Evolutionary conservation across 495 filamentous ascomycete genomes (phyloP).

Genomic region (Pseudotulostoma volvatum): DNA sequence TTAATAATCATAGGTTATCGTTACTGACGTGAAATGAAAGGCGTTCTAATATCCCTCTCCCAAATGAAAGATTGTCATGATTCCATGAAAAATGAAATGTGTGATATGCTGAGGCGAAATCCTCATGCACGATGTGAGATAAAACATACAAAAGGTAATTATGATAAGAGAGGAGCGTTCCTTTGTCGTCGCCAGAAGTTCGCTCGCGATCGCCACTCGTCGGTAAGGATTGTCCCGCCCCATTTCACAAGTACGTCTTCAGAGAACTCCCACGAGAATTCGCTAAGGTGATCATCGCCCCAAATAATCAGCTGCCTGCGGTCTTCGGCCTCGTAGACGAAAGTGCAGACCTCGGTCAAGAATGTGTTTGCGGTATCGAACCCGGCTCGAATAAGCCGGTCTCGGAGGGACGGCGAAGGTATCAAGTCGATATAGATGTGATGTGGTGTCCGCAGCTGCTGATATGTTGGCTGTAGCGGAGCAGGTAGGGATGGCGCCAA

Average conservation of each 20-base stretch:
- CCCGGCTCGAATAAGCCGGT: constrained; percentile 7
- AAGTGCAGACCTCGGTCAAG: constrained; percentile 12
- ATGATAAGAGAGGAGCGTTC: constrained; percentile 11
- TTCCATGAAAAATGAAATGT: too few species aligned
- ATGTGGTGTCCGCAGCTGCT: constrained; percentile 22
- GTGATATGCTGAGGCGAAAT: too few species aligned
- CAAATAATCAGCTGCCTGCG: constrained; percentile 18
- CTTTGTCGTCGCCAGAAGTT: constrained; percentile 21
- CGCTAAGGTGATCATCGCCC: constrained; percentile 19
- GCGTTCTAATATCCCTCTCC: too few species aligned
- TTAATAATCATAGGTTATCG: too few species aligned
- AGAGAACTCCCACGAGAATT: constrained; percentile 23
- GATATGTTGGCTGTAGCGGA: constrained; percentile 16
- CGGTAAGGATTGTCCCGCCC: constrained; percentile 13
- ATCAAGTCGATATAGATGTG: constrained; percentile 26
- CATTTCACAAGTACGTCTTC: constrained; percentile 15
- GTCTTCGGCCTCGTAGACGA: constrained; percentile 11
- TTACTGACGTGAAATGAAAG: too few species aligned
- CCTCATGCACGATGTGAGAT: too few species aligned
- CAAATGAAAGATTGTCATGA: too few species aligned
- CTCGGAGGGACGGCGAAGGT: constrained; percentile 17
- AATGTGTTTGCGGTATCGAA: constrained; percentile 10
- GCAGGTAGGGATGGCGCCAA: constrained; percentile 10
- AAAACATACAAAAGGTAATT: too few species aligned
- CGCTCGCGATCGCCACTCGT: constrained; percentile 15